Evolutionary conservation across 805 yeast genomes (phyloP).

Genomic region (Candida jianshihensis): DNA sequence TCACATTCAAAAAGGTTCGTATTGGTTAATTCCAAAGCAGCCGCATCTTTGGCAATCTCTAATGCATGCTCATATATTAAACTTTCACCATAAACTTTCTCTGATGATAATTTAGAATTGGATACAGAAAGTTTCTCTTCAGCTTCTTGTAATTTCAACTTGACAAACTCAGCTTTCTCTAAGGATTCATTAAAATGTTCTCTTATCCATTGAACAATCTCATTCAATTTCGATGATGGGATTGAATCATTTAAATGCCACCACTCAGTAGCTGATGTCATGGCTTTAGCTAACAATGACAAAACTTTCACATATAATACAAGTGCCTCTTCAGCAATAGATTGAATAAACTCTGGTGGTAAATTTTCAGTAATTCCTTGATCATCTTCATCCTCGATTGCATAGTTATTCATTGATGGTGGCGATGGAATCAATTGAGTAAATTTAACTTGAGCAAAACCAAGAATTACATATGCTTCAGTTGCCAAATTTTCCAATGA

Average conservation of each 20-base stretch:
- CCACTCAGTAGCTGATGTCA: conserved; percentile 84
- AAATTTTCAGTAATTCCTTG: conserved; percentile 24
- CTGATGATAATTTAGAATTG: conserved; percentile 1
- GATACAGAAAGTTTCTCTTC: conserved; percentile 24
- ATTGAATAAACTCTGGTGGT: conserved; percentile 50
- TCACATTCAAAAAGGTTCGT: conserved; percentile 70
- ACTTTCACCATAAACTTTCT: conserved; percentile 63
- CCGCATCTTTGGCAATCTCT: conserved; percentile 88
- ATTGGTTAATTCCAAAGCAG: conserved; percentile 75
- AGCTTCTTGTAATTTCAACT: conserved; percentile 47
- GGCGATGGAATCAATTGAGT: conserved; percentile 77
- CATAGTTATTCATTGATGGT: conserved; percentile 26
- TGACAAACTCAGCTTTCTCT: conserved; percentile 79
- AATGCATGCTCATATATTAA: conserved; percentile 88
- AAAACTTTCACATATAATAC: conserved; percentile 78
- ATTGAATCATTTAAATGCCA: conserved; percentile 54
- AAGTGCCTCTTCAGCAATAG: conserved; percentile 80
- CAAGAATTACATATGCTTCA: conserved; percentile 80
- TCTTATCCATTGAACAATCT: conserved; percentile 74
- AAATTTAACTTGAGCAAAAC: conserved; percentile 88
- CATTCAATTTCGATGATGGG: conserved; percentile 44
- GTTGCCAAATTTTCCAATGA: conserved; percentile 74
- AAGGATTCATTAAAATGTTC: conserved; percentile 82
- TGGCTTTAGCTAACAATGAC: conserved; percentile 76
- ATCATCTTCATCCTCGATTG: conserved; percentile 32